A percentile compares a stretch with the other conserved stretches of the same genome.
These are phyloP conservation scores for Sclerotinia minor DNA, from an alignment of 2,329 filamentous ascomycete genomes.

Conservation along the genomic window DNA sequence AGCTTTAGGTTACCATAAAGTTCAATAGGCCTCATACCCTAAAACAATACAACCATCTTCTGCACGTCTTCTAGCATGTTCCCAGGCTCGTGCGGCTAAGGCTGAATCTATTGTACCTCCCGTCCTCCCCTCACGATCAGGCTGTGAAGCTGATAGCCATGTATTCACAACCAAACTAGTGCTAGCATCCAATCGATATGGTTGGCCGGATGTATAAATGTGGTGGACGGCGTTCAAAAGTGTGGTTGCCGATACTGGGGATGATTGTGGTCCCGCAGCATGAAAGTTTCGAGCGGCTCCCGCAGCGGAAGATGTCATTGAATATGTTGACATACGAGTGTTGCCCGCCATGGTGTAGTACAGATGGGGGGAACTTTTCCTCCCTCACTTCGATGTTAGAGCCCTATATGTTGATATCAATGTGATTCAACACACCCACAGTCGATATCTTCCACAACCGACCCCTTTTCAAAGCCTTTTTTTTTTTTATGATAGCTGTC, in stretches of 20 bases:
- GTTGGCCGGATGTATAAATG: constrained; percentile 76
- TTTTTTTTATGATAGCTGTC: background rate
- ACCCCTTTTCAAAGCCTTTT: background rate
- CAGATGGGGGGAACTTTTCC: constrained; percentile 23
- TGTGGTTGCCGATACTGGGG: constrained; percentile 88
- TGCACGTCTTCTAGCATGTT: constrained; percentile 89
- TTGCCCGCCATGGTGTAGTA: constrained; percentile 39
- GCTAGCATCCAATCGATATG: constrained; percentile 85
- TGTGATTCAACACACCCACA: constrained; percentile 10
- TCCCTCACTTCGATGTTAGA: constrained; percentile 28
- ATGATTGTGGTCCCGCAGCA: constrained; percentile 63
- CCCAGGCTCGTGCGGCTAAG: constrained; percentile 83
- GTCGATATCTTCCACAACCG: constrained; percentile 1
- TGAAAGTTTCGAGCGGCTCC: constrained; percentile 55
- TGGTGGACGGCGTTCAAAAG: constrained; percentile 90
- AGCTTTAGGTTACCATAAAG: background rate
- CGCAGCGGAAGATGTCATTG: constrained; percentile 63
- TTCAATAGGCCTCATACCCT: constrained; percentile 57
- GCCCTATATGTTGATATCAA: constrained; percentile 30
- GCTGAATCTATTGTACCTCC: constrained; percentile 80
- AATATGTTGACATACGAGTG: constrained; percentile 60
- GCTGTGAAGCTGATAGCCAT: constrained; percentile 79
- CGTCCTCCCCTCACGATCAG: constrained; percentile 64
- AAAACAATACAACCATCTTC: constrained; percentile 93
- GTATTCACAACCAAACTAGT: constrained; percentile 94